Conservation (phyloP, 2,329 filamentous ascomycete species). For the Venturia nashicola region DNA sequence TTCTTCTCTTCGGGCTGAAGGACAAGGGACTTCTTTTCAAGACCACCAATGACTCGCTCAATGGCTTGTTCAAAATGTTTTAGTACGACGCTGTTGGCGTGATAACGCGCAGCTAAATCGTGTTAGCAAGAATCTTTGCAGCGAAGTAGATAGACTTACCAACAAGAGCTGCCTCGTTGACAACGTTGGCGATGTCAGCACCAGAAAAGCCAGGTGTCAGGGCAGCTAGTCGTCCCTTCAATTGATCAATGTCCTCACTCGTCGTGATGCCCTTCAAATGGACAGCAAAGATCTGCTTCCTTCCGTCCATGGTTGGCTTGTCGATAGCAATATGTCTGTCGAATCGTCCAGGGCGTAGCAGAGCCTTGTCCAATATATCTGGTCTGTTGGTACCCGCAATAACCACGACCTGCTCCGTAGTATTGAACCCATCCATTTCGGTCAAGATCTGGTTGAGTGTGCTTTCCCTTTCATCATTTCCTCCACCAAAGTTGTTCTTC, state of each 20-base stretch:
- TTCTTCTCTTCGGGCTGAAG: conserved; percentile 88
- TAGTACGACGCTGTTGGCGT: conserved; percentile 73
- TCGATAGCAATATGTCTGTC: conserved; percentile 95
- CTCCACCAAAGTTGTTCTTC: conserved; percentile 73
- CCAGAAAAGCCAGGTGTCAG: conserved; percentile 94
- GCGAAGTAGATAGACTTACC: conserved; percentile 45
- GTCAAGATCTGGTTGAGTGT: conserved; percentile 97
- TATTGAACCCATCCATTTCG: conserved; percentile 99
- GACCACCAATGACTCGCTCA: conserved; percentile 87
- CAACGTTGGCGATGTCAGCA: conserved; percentile 95
- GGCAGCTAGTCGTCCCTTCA: conserved; percentile 79
- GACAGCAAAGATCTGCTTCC: conserved; percentile 91
- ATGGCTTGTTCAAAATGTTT: conserved; percentile 94
- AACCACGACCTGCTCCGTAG: conserved; percentile 88
- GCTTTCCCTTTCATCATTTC: conserved; percentile 93
- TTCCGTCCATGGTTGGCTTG: conserved; percentile 88
- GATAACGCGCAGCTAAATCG: conserved; percentile 61
- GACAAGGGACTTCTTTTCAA: conserved; percentile 95
- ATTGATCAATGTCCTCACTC: conserved; percentile 73
- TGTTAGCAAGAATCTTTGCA: conserved; percentile 26
- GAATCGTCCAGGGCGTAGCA: conserved; percentile 94
- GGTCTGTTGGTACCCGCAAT: conserved; percentile 93
- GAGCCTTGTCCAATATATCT: conserved; percentile 85
- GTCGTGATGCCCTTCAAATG: conserved; percentile 93
- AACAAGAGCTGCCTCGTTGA: conserved; percentile 93